These are phyloP conservation scores for Barnettozyma sucrosica DNA, from an alignment of 805 yeast species.

Conservation along the genomic window DNA sequence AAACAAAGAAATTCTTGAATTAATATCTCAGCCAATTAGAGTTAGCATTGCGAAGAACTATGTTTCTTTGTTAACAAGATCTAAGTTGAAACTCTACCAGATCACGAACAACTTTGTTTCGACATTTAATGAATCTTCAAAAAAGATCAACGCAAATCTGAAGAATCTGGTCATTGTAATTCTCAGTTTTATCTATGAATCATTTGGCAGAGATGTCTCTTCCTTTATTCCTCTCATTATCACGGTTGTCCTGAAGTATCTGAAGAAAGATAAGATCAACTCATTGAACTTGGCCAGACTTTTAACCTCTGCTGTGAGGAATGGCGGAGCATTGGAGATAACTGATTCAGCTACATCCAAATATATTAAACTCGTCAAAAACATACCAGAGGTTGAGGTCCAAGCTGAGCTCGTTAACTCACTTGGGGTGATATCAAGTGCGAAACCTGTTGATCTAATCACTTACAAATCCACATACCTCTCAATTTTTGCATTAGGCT, in stretches of 20 bases:
- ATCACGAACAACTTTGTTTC: conserved; percentile 26
- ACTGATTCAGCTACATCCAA: conserved; percentile 15
- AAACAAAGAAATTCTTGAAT: conserved; percentile 11
- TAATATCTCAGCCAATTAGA: conserved; percentile 17
- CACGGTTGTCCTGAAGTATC: conserved; percentile 26
- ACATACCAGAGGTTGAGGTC: conserved; percentile 12
- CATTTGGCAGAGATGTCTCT: conserved; percentile 28
- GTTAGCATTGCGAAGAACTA: conserved; percentile 22
- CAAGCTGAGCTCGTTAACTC: conserved; percentile 13
- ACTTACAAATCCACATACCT: conserved; percentile 20
- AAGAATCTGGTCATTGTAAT: conserved; percentile 27
- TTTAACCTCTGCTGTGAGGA: conserved; percentile 17
- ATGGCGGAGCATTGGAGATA: conserved; percentile 20
- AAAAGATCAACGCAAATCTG: conserved; percentile 22
- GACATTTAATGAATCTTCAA: conserved; percentile 19
- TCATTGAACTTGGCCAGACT: conserved; percentile 20
- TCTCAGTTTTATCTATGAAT: conserved; percentile 27
- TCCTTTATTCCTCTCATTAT: conserved; percentile 31
- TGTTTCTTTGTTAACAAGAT: conserved; percentile 14
- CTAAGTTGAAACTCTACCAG: conserved; percentile 24
- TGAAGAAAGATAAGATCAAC: conserved; percentile 28
- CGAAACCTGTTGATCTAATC: conserved; percentile 27
- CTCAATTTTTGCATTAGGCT: conserved; percentile 17
- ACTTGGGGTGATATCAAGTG: conserved; percentile 20
- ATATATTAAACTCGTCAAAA: conserved; percentile 20